Base-by-base conservation (phyloP, 2,329 filamentous ascomycete species). In the Cercospora brassicicola region DNA sequence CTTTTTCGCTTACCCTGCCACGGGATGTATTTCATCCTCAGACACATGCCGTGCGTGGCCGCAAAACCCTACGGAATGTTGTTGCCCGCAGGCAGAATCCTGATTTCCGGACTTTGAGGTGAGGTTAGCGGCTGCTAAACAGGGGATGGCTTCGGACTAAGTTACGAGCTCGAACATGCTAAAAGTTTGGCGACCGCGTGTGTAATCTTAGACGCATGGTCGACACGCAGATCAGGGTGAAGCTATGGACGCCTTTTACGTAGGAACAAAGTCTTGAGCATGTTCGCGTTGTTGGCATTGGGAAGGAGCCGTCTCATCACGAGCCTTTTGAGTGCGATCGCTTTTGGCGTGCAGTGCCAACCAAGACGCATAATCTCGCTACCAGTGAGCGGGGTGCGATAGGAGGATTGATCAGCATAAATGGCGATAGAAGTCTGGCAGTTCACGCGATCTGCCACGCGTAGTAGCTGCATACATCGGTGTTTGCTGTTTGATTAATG, bases 151-250 rank as follows among this genome's bases (percentile, higher is more conserved):
- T 33, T 59, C 28, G 15, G 28, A 59, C 55, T 59, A 36, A 36
- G 55, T 59, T 59, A 36, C 55, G 55, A 59, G 30, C 55, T 59
- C 55, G 55, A 59, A 59, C 55, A 36, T 31, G 31, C 55, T 59
- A 59, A 59, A 36, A 59, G 28, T 36, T 36, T 59, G 28, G 55
- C 55, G 55, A 59, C n/a, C 28, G 28, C n/a, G 55, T 59, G 55
- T 36, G 55, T 20, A 59, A 59, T 59, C 55, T 59, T 59, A 59
- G 30, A 36, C 28, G 55, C 55, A 23, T 59, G 55, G 55, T n/a
- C n/a, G 55, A 59, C 55, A 59, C 28, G 55, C 55, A 59, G 55
- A 59, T 59, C 55, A 59, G 55, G 55, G 55, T 36, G 55, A 59
- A 36, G 55, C 55, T 18, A 59, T 59, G 55, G 31, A 28, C 55